Conservation (phyloP, 495 filamentous ascomycete genomes). For the Glutinoglossum americanum region DNA sequence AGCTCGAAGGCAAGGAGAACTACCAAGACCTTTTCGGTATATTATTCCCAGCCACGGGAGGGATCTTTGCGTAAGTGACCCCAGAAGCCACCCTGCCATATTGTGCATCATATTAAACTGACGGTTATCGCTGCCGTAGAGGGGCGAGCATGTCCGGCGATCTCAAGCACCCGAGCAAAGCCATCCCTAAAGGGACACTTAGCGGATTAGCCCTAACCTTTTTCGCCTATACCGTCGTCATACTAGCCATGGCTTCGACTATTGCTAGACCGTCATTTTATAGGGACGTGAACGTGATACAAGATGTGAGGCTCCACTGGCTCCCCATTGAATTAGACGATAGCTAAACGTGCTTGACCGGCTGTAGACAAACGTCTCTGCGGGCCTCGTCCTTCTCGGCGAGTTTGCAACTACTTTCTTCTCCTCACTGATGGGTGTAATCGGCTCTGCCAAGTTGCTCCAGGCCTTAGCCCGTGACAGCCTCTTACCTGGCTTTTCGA, state of each 20-base stretch:
- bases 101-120: not conserved
- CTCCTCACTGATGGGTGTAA: conserved; percentile 70
- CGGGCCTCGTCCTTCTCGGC: conserved; percentile 50
- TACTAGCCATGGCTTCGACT: conserved; percentile 59
- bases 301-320: conserved; percentile 27
- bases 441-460: conserved; percentile 70
- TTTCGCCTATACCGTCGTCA: conserved; percentile 51
- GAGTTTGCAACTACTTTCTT: conserved; percentile 71
- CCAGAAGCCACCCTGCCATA: conserved; percentile 8
- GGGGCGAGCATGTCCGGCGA: conserved; percentile 89
- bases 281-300: conserved; percentile 55
- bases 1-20: conserved; percentile 41
- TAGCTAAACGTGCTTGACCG: not conserved
- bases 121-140: conserved; percentile 9
- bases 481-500: conserved; percentile 49
- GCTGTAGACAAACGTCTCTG: conserved; percentile 42
- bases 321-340: not conserved
- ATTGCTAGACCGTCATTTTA: conserved; percentile 55
- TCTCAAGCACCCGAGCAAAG: conserved; percentile 59
- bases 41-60: conserved; percentile 68
- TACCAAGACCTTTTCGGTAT: conserved; percentile 77
- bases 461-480: conserved; percentile 68
- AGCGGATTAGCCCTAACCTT: conserved; percentile 59
- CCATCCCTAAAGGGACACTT: conserved; percentile 65
- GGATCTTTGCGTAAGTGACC: conserved; percentile 36